A percentile compares a stretch with the other conserved stretches of the same genome.
Conservation (phyloP, 2,329 filamentous ascomycete species). For the Fusarium euwallaceae region DNA sequence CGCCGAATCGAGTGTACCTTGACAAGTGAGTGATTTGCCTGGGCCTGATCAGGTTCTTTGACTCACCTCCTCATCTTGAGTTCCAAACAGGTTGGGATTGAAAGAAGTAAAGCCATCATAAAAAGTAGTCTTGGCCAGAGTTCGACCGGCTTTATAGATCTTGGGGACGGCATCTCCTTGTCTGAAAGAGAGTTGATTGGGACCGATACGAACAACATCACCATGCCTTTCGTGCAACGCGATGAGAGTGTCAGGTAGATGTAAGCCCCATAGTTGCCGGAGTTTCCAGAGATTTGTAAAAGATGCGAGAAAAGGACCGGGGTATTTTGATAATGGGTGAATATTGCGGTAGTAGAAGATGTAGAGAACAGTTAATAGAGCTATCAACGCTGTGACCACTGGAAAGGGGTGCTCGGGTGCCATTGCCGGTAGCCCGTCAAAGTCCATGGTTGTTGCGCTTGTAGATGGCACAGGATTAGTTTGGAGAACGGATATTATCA, state of each 20-base stretch:
- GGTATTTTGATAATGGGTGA: neutral
- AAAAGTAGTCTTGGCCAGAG: neutral
- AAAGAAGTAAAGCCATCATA: neutral
- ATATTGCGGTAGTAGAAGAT: neutral
- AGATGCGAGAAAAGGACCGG: neutral
- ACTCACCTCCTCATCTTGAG: neutral
- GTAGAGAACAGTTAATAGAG: neutral
- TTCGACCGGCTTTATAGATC: neutral
- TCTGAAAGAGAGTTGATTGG: neutral
- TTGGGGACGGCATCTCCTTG: neutral
- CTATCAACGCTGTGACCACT: neutral
- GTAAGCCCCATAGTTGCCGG: neutral
- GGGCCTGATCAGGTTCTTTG: too few relatives aligned
- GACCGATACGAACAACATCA: neutral
- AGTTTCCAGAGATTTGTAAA: slow-evolving; percentile 1
- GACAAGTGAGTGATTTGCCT: neutral
- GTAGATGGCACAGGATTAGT: neutral
- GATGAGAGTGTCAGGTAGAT: neutral
- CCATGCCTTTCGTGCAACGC: neutral
- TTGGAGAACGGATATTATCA: neutral
- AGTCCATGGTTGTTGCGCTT: neutral
- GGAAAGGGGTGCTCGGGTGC: neutral
- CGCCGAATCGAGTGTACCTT: neutral
- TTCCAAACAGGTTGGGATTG: neutral
- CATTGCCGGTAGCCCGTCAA: neutral